Evolutionary conservation across 1,284 basidiomycete genomes (phyloP).

Genomic region (Singerocomus inundabilis): DNA sequence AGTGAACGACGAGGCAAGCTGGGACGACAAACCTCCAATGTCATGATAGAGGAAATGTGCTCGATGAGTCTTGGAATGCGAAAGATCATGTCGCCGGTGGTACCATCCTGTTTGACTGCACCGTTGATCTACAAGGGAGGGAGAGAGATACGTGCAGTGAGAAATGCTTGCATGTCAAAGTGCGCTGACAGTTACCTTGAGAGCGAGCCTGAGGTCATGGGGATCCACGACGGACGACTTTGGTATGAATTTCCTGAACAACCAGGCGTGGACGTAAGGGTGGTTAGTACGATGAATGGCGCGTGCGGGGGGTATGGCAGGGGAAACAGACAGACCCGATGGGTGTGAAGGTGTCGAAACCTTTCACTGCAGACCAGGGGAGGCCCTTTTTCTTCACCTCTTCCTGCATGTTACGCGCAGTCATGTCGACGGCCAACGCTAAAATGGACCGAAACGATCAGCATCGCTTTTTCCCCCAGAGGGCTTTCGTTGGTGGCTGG

Average conservation of each 20-base stretch:
- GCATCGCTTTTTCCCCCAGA: no score
- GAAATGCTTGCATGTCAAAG: background rate
- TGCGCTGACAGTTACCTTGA: conserved; percentile 71
- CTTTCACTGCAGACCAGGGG: conserved; percentile 93
- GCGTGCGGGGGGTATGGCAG: rapidly evolving
- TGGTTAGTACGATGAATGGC: background rate
- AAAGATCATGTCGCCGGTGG: conserved; percentile 92
- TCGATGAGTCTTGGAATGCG: conserved; percentile 86
- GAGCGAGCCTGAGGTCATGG: conserved; percentile 70
- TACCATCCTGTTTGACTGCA: conserved; percentile 79
- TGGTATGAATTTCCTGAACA: conserved; percentile 79
- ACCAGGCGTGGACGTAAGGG: no score
- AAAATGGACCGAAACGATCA: conserved; percentile 1
- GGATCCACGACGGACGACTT: conserved; percentile 71
- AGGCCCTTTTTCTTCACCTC: conserved; percentile 89
- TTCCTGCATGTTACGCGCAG: conserved; percentile 93
- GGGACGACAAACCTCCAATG: conserved; percentile 68
- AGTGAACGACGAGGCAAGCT: background rate
- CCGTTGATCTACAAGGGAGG: conserved; percentile 95
- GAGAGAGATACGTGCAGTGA: background rate
- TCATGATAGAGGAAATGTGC: conserved; percentile 95
- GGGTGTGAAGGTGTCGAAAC: conserved; percentile 88
- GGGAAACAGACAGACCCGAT: conserved; percentile 60
- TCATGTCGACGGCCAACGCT: conserved; percentile 96
- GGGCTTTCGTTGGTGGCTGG: no score